Evolutionary conservation across 2,329 filamentous ascomycete genomes (phyloP).

Genomic region (Talaromyces pinophilus): DNA sequence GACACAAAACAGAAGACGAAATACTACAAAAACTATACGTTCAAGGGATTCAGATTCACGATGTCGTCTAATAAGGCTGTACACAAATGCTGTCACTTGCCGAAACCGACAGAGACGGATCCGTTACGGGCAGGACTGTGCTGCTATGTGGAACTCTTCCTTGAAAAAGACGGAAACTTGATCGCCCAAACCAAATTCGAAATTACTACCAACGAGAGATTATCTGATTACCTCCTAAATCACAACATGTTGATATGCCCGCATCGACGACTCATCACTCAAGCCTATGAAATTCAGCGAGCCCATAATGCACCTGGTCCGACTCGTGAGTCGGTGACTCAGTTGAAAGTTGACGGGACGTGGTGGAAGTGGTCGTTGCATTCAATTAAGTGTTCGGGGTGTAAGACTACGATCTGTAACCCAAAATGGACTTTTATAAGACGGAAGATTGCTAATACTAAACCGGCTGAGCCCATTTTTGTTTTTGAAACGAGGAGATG

Average conservation of each 20-base stretch:
- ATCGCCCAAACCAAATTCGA: background rate
- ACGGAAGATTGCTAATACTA: background rate
- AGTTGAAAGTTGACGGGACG: background rate
- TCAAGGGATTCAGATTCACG: background rate
- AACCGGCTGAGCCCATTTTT: background rate
- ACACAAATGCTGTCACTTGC: background rate
- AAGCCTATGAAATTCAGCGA: background rate
- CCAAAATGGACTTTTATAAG: background rate
- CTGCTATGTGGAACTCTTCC: background rate
- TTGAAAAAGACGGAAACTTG: background rate
- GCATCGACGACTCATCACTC: background rate
- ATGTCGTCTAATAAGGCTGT: background rate
- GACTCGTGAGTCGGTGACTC: background rate
- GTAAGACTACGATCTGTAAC: background rate
- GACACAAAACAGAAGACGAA: background rate
- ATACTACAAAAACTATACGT: background rate
- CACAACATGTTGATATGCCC: background rate
- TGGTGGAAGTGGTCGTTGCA: background rate
- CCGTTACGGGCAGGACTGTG: background rate
- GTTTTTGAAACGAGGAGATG: background rate
- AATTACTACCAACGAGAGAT: background rate
- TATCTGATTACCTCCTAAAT: background rate
- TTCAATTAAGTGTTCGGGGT: background rate
- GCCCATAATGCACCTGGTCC: background rate
- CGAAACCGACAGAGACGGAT: background rate